Conservation (phyloP, 2,329 filamentous ascomycete species). For the Aspergillus oerlinghausenensis region DNA sequence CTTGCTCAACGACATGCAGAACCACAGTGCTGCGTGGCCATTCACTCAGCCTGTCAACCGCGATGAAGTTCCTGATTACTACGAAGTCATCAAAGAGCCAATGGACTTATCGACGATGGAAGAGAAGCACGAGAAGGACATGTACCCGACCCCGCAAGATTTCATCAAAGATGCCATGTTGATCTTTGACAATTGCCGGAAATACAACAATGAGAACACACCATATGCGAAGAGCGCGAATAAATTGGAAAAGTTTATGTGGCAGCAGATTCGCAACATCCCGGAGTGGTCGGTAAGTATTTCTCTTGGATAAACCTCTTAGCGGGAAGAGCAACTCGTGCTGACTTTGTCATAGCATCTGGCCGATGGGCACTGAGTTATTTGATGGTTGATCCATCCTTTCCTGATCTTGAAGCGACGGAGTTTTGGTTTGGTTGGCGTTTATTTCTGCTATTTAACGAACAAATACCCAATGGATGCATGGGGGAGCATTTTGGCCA, state of each 20-base stretch:
- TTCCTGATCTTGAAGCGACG: constrained; percentile 1
- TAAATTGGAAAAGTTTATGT: constrained; percentile 92
- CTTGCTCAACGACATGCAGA: constrained; percentile 91
- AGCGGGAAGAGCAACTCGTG: neutral
- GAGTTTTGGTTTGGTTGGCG: constrained; percentile 10
- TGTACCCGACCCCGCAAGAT: constrained; percentile 86
- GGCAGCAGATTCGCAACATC: constrained; percentile 82
- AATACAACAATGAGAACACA: constrained; percentile 94
- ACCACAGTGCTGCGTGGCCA: constrained; percentile 88
- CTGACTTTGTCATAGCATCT: constrained; percentile 30
- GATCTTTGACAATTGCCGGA: constrained; percentile 89
- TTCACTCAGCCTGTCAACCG: constrained; percentile 91
- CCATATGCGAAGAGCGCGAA: constrained; percentile 93
- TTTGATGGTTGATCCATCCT: constrained; percentile 14
- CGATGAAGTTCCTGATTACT: constrained; percentile 97
- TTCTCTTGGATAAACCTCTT: neutral
- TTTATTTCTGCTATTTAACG: constrained; percentile 4
- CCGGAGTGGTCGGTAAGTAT: constrained; percentile 76
- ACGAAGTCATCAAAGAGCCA: constrained; percentile 94
- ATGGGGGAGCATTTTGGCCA: constrained; percentile 7
- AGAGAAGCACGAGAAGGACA: constrained; percentile 85
- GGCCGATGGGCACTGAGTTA: constrained; percentile 33
- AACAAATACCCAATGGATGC: constrained; percentile 14
- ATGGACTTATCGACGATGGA: constrained; percentile 98
- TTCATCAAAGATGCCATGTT: constrained; percentile 85